Base-by-base conservation (phyloP, 2,329 filamentous ascomycete genomes). In the Endocalyx cinctus region DNA sequence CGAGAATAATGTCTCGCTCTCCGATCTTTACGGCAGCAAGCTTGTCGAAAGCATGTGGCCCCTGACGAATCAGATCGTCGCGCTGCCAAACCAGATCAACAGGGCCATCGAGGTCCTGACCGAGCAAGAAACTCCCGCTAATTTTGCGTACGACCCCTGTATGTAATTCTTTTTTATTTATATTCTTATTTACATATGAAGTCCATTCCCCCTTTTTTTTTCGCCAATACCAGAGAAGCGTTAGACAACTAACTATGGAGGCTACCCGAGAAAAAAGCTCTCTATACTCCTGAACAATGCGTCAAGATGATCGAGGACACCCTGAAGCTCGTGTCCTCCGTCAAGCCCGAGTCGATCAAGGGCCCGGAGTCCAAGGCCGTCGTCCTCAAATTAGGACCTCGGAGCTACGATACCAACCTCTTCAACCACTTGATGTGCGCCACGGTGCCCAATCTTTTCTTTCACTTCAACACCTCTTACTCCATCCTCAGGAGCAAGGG, bases 381-480 rank as follows among this genome's bases (percentile, higher is more conserved):
- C n/a, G 36, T 42, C 14, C 31, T 62, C 5, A 50, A 42, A 3
- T n/a, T 63, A 5, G 61, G 60, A 2, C 44, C 50, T 13, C 41
- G 42, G 22, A 55, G 50, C 38, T 41, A 32, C n/a, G 23, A 48
- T 25, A 33, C 60, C 30, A 37, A 43, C 22, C 50, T 44, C 29
- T 18, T 43, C 28, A 55, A 61, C 3, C 82, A 75, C 49, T 48
- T 74, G 15, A 49, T 57, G 25, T 57, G 58, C 4, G 76, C 69
- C 52, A 64, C 58, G 4, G 35, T 78, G 27, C 77, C 79, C 15
- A 81, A 83, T 48, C 57, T 82, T 45, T 81, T 67, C 60, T 85
- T 84, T 58, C 81, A 84, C 51, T 43, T 74, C 11, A 66, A 57
- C 4, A 78, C 67, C 10, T 65, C 74, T 8, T 84, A 84, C 59